Evolutionary conservation across 2,329 filamentous ascomycete species (phyloP), one percentile per base, ranked within the genome.

Genomic region (Aspergillus latus): DNA sequence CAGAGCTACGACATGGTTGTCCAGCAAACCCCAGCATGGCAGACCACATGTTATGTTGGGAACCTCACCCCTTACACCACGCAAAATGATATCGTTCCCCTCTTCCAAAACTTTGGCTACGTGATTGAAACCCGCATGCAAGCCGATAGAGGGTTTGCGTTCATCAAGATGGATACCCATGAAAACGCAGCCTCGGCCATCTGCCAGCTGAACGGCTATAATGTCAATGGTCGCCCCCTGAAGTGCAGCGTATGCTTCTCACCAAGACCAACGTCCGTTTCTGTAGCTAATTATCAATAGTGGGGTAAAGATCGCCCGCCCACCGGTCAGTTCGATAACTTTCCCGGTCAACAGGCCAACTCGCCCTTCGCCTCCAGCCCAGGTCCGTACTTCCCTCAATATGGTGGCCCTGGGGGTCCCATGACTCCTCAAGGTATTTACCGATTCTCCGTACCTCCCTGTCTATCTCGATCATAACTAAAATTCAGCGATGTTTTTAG

Each of bases 241-340:
- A 99, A 99, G 83, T 99, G 94, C 84, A 97, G 93, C 76, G 93
- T 97, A 88, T 80, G 93, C 88, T 59, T 50, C 34, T n/a, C 28
- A 37, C 50, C 16, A 42, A 48, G 37, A 7, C 43, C 44, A n/a
- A 52, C 58, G 21, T 57, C 64, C 59, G 67, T 78, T 68, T 49
- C 60, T 45, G 50, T 62, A 46, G 58, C 65, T 67, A 55, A 70
- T 59, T 39, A 11, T 64, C 10, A 66, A 39, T 71, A 97, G 93
- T 99, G 94, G 94, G 94, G 94, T 73, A 99, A 99, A 80, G 94
- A 99, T 77, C 96, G 96, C 78, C 92, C 92, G 52, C 91, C 94
- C 29, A 92, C 86, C 67, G 84, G 87, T 64, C 83, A 89, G 68
- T 89, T 88, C 65, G 95, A 96, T 67, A 90, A 90, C 66, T 93